Percentiles rank a stretch among this genome's conserved stretches.
Evolutionary conservation across 148 eudicot species (phyloP).

Genomic region (Rhododendron mucronatum): DNA sequence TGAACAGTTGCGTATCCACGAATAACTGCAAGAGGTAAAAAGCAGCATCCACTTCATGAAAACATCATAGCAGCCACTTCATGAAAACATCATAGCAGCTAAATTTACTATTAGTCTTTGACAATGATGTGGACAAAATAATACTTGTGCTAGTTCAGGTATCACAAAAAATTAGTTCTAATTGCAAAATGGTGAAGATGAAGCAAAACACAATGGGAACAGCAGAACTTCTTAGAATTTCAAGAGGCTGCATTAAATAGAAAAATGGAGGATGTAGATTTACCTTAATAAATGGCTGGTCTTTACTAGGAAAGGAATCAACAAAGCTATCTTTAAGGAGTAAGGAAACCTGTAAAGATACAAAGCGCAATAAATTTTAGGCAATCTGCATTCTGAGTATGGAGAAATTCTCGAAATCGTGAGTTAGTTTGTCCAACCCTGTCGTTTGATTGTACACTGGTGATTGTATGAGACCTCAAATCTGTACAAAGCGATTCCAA

Average conservation of each 20-base stretch:
- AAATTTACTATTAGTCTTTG: neutral
- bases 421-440: conserved; percentile 45
- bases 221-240: neutral
- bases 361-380: conserved; percentile 1
- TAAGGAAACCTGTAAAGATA: conserved; percentile 66
- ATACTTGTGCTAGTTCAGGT: neutral
- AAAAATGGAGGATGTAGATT: neutral
- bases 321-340: conserved; percentile 89
- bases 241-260: neutral
- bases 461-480: conserved; percentile 76
- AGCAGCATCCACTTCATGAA: neutral
- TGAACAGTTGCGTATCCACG: conserved; percentile 84
- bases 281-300: conserved; percentile 79
- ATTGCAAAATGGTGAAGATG: neutral
- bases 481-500: conserved; percentile 81
- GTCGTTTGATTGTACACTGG: conserved; percentile 90
- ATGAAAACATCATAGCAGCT: neutral
- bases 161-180: neutral
- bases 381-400: neutral
- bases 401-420: neutral
- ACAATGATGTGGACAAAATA: neutral
- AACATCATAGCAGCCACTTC: neutral
- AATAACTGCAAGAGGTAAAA: conserved; percentile 57
- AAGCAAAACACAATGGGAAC: neutral
- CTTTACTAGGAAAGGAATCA: conserved; percentile 76